phyloP scores from a whole-genome alignment of 768 basidiomycete species.

The Gloeophyllum trabeum region DNA sequence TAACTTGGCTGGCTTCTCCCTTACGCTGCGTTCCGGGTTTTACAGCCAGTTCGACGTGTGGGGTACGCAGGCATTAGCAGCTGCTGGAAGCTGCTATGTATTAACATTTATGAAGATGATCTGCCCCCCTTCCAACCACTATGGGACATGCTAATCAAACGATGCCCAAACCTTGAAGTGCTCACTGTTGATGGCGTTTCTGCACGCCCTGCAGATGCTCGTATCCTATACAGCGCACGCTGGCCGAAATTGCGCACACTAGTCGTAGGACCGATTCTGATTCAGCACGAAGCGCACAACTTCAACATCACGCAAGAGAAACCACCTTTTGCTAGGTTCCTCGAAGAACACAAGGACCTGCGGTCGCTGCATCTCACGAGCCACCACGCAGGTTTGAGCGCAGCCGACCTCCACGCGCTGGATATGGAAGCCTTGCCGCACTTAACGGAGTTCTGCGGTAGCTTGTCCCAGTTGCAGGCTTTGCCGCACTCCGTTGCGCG shows the following conservation, averaged over 20 bases:
- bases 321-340: constrained; percentile 53
- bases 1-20: constrained; percentile 48
- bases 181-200: constrained; percentile 46
- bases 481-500: constrained; percentile 27
- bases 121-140: constrained; percentile 38
- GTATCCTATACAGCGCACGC: constrained; percentile 42
- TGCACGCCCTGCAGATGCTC: constrained; percentile 40
- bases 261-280: constrained; percentile 51
- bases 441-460: constrained; percentile 53
- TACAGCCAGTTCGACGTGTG: constrained; percentile 44
- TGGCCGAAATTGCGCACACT: constrained; percentile 60
- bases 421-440: too few relatives aligned
- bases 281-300: constrained; percentile 37
- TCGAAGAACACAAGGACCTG: constrained; percentile 51
- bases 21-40: constrained; percentile 50
- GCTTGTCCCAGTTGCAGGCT: constrained; percentile 54
- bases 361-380: constrained; percentile 37
- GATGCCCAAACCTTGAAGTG: constrained; percentile 57
- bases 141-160: constrained; percentile 62
- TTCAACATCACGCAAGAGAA: constrained; percentile 26
- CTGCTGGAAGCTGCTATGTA: neutral
- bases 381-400: constrained; percentile 33
- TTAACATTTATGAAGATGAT: constrained; percentile 29
- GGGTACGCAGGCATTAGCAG: constrained; percentile 27
- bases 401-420: too few relatives aligned